Conservation (phyloP, 768 basidiomycete species). For the Dioszegia crocea region DNA sequence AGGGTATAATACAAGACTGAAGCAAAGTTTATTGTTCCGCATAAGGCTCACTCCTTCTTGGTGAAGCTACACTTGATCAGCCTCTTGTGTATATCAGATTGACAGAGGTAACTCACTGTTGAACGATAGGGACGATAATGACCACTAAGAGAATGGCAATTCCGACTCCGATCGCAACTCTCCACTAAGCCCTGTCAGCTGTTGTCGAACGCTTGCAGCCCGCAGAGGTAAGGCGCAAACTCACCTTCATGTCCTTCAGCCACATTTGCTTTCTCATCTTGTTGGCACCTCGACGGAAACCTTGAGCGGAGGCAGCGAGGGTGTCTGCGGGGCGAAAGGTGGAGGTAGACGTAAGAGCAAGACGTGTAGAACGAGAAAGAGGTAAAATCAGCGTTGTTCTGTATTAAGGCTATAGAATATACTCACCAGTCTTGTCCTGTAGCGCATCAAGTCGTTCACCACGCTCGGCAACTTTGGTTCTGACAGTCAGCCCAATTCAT, state of each 20-base stretch:
- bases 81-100: neutral
- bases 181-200: constrained; percentile 57
- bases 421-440: constrained; percentile 96
- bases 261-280: constrained; percentile 84
- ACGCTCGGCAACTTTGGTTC: constrained; percentile 62
- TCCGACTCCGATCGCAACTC: constrained; percentile 88
- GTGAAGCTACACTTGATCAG: neutral
- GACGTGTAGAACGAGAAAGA: too few relatives aligned
- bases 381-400: neutral
- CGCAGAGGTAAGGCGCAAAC: too few relatives aligned
- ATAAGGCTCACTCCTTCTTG: neutral
- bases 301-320: constrained; percentile 96
- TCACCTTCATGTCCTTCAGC: constrained; percentile 25
- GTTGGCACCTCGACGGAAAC: constrained; percentile 95
- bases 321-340: constrained; percentile 65
- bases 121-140: constrained; percentile 91
- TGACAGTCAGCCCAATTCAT: constrained; percentile 56
- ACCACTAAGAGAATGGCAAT: constrained; percentile 88
- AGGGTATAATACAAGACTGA: too few relatives aligned
- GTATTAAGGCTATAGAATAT: neutral
- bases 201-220: too few relatives aligned
- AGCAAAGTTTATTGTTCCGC: too few relatives aligned
- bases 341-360: too few relatives aligned
- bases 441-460: constrained; percentile 89
- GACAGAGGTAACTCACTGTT: constrained; percentile 55